phyloP scores from a whole-genome alignment of 2,329 filamentous ascomycete species.

The Ophiocordyceps unilateralis region DNA sequence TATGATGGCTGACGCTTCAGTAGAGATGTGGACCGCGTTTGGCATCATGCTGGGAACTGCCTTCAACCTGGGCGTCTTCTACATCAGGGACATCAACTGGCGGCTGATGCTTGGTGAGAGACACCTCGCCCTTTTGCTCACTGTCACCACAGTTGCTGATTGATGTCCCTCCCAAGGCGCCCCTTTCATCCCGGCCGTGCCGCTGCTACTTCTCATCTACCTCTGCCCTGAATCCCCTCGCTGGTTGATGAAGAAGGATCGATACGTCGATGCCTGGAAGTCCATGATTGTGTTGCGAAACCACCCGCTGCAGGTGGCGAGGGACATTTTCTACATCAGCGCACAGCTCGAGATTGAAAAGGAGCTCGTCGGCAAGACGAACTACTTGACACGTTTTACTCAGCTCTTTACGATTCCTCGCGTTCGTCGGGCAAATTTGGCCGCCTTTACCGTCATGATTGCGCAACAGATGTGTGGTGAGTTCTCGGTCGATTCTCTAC shows the following conservation, averaged over 20 bases:
- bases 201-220: constrained; percentile 35
- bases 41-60: constrained; percentile 27
- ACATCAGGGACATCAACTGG: constrained; percentile 14
- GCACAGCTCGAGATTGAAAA: constrained; percentile 24
- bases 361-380: constrained; percentile 18
- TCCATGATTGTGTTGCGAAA: constrained; percentile 33
- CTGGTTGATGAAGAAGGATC: constrained; percentile 48
- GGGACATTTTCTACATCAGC: constrained; percentile 40
- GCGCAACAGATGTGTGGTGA: constrained; percentile 48
- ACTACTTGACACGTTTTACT: constrained; percentile 28
- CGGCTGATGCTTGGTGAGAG: constrained; percentile 27
- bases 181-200: constrained; percentile 40
- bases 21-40: constrained; percentile 48
- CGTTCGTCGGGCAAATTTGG: constrained; percentile 53
- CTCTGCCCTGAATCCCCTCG: constrained; percentile 48
- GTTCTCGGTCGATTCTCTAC: background rate
- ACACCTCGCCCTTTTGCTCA: too few species aligned
- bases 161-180: constrained; percentile 15
- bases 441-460: constrained; percentile 68
- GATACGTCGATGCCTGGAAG: constrained; percentile 40
- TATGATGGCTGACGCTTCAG: background rate
- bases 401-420: constrained; percentile 53
- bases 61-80: constrained; percentile 15
- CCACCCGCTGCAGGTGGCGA: constrained; percentile 35
- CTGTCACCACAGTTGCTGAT: background rate